Conservation (phyloP, 2,329 filamentous ascomycete genomes). For the Thyridium curvatum region DNA sequence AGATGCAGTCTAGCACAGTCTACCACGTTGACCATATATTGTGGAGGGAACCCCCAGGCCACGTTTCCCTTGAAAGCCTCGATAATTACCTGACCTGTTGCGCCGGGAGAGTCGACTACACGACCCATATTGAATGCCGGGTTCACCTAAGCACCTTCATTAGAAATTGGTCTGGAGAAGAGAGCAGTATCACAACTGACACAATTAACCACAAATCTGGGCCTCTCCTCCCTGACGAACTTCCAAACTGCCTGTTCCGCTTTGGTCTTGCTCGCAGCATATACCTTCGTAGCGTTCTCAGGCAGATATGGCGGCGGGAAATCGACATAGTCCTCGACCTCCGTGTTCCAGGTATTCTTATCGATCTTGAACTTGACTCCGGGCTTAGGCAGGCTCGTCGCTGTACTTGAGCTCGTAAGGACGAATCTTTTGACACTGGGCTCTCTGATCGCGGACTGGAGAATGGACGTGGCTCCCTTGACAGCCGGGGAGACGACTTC, state of each 20-base stretch:
- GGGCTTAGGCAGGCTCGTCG: slow-evolving; percentile 3
- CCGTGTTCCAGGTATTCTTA: slow-evolving; percentile 10
- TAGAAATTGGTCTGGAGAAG: too few relatives aligned
- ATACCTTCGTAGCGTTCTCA: slow-evolving; percentile 11
- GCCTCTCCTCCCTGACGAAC: slow-evolving; percentile 25
- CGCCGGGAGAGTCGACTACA: too few relatives aligned
- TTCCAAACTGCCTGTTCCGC: slow-evolving; percentile 24
- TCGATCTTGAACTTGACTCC: background rate
- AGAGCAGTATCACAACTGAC: too few relatives aligned
- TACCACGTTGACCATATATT: slow-evolving; percentile 5
- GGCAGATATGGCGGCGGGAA: slow-evolving; percentile 6
- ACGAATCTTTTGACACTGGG: slow-evolving; percentile 14
- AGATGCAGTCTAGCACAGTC: slow-evolving; percentile 14
- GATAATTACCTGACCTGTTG: too few relatives aligned
- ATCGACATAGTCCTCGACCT: slow-evolving; percentile 16
- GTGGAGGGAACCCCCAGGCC: background rate
- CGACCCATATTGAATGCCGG: too few relatives aligned
- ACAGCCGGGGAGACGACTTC: slow-evolving; percentile 12
- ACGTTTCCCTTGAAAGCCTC: too few relatives aligned
- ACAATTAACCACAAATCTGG: slow-evolving; percentile 17
- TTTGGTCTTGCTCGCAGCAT: slow-evolving; percentile 21
- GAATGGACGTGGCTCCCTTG: slow-evolving; percentile 8
- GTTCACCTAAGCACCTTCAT: too few relatives aligned
- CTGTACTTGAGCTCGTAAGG: slow-evolving; percentile 14
- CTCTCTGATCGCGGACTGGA: slow-evolving; percentile 11